Conservation (phyloP, 768 basidiomycete genomes). For the Boletus sp. region DNA sequence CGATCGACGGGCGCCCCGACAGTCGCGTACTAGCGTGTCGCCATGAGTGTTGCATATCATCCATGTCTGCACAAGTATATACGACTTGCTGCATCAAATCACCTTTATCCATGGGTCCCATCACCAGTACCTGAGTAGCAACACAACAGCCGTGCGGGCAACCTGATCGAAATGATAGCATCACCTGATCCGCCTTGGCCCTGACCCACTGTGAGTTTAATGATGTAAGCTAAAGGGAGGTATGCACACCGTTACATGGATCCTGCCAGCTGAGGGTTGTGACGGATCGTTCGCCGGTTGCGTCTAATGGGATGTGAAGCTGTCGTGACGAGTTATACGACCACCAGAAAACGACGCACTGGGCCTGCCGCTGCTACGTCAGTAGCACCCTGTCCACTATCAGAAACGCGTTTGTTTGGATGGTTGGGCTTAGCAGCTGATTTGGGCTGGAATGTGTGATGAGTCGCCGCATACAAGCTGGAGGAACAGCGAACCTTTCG, state of each 20-base stretch:
- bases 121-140: neutral
- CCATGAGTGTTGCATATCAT: neutral
- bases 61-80: neutral
- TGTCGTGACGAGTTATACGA: no score
- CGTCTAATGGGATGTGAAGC: neutral
- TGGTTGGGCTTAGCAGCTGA: neutral
- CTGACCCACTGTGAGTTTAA: neutral
- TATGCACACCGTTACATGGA: neutral
- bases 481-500: no score
- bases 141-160: neutral
- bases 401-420: neutral
- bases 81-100: neutral
- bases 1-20: no score
- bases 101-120: neutral
- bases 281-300: neutral
- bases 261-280: neutral
- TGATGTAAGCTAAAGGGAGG: neutral
- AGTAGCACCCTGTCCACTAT: no score
- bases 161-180: neutral
- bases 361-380: no score
- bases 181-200: neutral
- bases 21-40: no score
- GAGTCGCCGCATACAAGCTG: no score
- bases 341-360: neutral
- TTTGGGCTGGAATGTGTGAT: no score